Conservation (phyloP, 768 basidiomycete genomes). For the Kwoniella sp. region DNA sequence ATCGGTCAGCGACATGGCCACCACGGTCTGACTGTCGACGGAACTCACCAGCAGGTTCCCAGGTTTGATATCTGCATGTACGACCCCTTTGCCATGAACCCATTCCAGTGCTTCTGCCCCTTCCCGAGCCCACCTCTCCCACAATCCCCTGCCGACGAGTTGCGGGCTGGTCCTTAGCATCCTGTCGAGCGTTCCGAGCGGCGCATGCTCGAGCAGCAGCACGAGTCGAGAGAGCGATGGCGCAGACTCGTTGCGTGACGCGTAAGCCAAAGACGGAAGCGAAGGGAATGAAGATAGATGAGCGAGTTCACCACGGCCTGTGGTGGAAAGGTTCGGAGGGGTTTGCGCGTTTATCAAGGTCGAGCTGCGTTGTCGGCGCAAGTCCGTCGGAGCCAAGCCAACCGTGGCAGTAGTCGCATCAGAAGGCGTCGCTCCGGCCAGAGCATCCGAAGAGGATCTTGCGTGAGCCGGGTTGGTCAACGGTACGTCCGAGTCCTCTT, state of each 20-base stretch:
- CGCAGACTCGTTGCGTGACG: constrained; percentile 6
- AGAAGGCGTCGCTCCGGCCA: not conserved
- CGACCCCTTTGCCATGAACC: constrained; percentile 50
- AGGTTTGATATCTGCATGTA: constrained; percentile 54
- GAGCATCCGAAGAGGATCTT: constrained; percentile 30
- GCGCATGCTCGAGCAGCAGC: constrained; percentile 42
- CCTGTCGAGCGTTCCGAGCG: constrained; percentile 42
- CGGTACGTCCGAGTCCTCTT: constrained; percentile 27
- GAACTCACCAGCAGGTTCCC: constrained; percentile 49
- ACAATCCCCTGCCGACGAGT: constrained; percentile 35
- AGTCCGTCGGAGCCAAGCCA: no score
- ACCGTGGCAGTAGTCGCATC: not conserved
- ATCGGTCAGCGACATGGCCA: not conserved
- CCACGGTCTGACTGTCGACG: not conserved
- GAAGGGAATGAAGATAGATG: constrained; percentile 27
- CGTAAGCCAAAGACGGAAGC: constrained; percentile 25
- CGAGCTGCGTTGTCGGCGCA: constrained; percentile 27
- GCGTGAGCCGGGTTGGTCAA: constrained; percentile 4
- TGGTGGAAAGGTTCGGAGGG: not conserved
- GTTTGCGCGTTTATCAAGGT: constrained; percentile 18
- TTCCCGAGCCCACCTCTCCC: constrained; percentile 49
- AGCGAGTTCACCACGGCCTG: not conserved
- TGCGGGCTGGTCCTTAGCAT: constrained; percentile 40
- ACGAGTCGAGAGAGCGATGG: constrained; percentile 29
- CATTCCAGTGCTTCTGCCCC: constrained; percentile 45